Evolutionary conservation across 441 rosid species (phyloP).

Genomic region (Gossypium aridum): DNA sequence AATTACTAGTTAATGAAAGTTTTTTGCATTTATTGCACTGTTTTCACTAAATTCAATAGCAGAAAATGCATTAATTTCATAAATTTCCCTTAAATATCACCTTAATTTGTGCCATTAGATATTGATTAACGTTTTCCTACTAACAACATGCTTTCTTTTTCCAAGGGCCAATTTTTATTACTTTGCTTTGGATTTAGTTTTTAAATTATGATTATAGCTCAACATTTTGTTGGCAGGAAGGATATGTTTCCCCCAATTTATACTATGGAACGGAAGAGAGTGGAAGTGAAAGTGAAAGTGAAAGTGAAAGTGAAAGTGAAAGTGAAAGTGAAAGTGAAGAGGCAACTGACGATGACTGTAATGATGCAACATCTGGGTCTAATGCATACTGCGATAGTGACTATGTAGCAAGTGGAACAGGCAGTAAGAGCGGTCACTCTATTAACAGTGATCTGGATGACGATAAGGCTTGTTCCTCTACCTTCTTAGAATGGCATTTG

Average conservation of each 20-base stretch:
- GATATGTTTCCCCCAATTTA: conserved; percentile 61
- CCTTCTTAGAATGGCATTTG: conserved; percentile 9
- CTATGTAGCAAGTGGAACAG: conserved; percentile 44
- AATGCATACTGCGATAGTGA: conserved; percentile 54
- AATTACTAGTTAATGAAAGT: background rate
- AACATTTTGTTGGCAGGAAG: conserved; percentile 56
- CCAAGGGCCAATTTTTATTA: background rate
- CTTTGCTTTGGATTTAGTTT: conserved; percentile 7
- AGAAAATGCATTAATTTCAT: background rate
- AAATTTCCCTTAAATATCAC: background rate
- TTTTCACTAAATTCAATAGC: background rate
- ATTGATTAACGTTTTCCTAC: background rate
- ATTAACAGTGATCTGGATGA: conserved; percentile 24
- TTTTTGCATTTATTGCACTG: background rate
- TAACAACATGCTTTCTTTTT: background rate
- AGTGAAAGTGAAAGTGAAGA: conserved; percentile 80
- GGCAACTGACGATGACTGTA: conserved; percentile 51
- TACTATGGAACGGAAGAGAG: conserved; percentile 81
- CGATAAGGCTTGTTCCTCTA: conserved; percentile 37
- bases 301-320: conserved; percentile 85
- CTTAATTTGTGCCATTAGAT: background rate
- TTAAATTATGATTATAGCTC: conserved; percentile 20
- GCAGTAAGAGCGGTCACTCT: conserved; percentile 38
- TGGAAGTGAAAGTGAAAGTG: conserved; percentile 78
- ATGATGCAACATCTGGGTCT: conserved; percentile 36